These are phyloP conservation scores for Cercospora zeae-maydis DNA, from an alignment of 2,329 filamentous ascomycete genomes.

Conservation along the genomic window DNA sequence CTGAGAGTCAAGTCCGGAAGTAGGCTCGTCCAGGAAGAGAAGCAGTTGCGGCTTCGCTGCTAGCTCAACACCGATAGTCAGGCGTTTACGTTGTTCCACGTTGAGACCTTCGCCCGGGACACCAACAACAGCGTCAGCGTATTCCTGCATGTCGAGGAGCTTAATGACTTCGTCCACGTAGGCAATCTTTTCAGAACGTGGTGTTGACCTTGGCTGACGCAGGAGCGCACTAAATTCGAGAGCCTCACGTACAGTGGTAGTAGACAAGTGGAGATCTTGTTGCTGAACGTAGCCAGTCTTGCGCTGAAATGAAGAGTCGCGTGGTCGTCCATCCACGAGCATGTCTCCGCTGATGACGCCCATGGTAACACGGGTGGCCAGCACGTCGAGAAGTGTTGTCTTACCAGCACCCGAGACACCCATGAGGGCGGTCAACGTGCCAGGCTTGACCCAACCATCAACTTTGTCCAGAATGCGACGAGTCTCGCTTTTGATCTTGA, in stretches of 20 bases:
- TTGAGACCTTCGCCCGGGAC: conserved; percentile 83
- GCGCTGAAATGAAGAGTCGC: conserved; percentile 80
- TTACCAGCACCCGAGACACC: conserved; percentile 91
- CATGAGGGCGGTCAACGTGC: conserved; percentile 86
- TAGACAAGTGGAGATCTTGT: conserved; percentile 82
- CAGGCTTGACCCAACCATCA: conserved; percentile 90
- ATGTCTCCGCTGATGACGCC: conserved; percentile 85
- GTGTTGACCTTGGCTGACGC: conserved; percentile 73
- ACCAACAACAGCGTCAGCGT: conserved; percentile 86
- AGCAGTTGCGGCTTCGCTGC: conserved; percentile 86
- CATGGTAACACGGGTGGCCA: conserved; percentile 83
- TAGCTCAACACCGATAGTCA: conserved; percentile 94
- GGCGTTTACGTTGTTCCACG: conserved; percentile 64
- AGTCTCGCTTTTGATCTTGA: conserved; percentile 73
- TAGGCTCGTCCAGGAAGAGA: conserved; percentile 92
- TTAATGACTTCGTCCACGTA: conserved; percentile 91
- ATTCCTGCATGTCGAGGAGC: conserved; percentile 83
- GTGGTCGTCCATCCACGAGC: conserved; percentile 70
- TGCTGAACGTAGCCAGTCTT: conserved; percentile 92
- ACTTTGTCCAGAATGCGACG: conserved; percentile 79
- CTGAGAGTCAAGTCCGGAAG: conserved; percentile 87
- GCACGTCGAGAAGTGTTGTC: conserved; percentile 80
- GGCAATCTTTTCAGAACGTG: conserved; percentile 71
- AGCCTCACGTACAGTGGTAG: conserved; percentile 82
- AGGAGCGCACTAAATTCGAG: conserved; percentile 81